phyloP scores from a whole-genome alignment of 2,329 filamentous ascomycete species.

The Fusarium nisikadoi region DNA sequence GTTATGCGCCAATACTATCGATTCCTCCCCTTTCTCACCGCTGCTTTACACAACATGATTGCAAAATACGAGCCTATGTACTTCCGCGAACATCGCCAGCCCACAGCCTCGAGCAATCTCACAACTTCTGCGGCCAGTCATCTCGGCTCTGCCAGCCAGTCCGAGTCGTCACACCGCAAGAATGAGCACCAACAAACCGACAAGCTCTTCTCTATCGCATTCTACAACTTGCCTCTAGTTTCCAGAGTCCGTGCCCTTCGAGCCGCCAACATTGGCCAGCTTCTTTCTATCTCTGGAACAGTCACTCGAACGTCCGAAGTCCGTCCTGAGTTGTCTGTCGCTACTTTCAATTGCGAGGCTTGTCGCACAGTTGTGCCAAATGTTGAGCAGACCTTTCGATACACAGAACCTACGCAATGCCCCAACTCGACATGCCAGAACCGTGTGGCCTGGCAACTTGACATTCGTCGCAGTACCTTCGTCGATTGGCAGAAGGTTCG shows the following conservation, averaged over 20 bases:
- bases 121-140: constrained; percentile 75
- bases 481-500: constrained; percentile 99
- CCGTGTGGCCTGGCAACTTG: constrained; percentile 92
- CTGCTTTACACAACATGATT: constrained; percentile 90
- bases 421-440: constrained; percentile 90
- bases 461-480: constrained; percentile 96
- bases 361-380: constrained; percentile 88
- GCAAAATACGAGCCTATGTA: constrained; percentile 94
- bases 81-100: constrained; percentile 90
- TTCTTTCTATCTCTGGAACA: constrained; percentile 95
- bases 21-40: constrained; percentile 90
- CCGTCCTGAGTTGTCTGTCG: constrained; percentile 89
- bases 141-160: constrained; percentile 69
- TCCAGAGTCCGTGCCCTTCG: constrained; percentile 87
- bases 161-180: constrained; percentile 78
- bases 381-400: constrained; percentile 96
- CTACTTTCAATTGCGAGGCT: constrained; percentile 90
- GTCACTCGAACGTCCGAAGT: constrained; percentile 98
- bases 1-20: constrained; percentile 94
- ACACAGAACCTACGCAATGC: constrained; percentile 96
- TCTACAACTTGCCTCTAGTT: constrained; percentile 91
- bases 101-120: constrained; percentile 77
- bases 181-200: constrained; percentile 96
- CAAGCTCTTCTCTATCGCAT: constrained; percentile 91
- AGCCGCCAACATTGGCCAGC: constrained; percentile 88